Conservation (phyloP, 2,329 filamentous ascomycete genomes). For the Pseudogymnoascus sp. region DNA sequence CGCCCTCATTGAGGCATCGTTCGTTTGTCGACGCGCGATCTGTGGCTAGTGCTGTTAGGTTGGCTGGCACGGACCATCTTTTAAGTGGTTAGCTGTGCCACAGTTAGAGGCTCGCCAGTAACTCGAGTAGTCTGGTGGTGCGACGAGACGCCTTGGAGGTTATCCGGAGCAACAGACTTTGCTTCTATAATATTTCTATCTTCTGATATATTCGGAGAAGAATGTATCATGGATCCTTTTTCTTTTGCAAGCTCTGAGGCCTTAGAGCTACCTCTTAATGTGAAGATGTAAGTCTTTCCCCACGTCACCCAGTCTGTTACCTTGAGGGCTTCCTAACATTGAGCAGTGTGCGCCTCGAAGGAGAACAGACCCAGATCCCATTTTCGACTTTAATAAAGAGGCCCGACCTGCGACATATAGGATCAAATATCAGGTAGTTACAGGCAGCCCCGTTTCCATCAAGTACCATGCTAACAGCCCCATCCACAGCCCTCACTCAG, state of each 20-base stretch:
- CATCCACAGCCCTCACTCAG: constrained; percentile 60
- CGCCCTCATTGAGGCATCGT: neutral
- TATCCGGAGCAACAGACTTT: neutral
- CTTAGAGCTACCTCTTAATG: constrained; percentile 64
- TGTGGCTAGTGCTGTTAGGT: constrained; percentile 8
- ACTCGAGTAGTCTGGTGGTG: neutral
- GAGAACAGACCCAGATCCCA: constrained; percentile 65
- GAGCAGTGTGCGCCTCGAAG: constrained; percentile 65
- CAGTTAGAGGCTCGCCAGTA: neutral
- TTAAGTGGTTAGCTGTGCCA: neutral
- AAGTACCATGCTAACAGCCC: constrained; percentile 21
- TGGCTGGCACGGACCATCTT: neutral
- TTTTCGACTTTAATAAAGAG: constrained; percentile 72
- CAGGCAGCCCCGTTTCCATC: neutral
- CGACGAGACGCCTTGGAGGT: neutral
- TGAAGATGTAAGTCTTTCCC: constrained; percentile 49
- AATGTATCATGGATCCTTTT: constrained; percentile 74
- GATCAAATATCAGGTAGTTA: constrained; percentile 68
- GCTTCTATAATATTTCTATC: neutral
- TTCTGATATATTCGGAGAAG: constrained; percentile 13
- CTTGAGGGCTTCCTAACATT: constrained; percentile 16
- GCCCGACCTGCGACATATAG: constrained; percentile 76
- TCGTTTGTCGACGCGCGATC: neutral
- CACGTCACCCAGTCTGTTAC: neutral
- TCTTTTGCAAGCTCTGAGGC: constrained; percentile 88